Evolutionary conservation across 2,329 filamentous ascomycete genomes (phyloP).

Genomic region (Penicillium oxalicum): DNA sequence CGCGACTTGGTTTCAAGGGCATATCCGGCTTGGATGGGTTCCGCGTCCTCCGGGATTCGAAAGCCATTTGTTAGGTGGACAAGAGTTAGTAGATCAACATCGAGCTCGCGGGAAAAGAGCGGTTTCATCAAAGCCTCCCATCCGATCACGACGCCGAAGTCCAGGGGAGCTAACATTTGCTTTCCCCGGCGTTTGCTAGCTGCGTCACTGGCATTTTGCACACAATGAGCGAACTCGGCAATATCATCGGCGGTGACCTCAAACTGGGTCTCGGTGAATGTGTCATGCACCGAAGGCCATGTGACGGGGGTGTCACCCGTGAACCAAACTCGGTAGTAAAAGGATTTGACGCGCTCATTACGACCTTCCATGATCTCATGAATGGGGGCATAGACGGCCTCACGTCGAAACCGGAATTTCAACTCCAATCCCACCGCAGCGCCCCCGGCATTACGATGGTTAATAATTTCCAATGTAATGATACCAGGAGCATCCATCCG

Average conservation of each 20-base stretch:
- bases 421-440: constrained; percentile 77
- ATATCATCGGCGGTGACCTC: constrained; percentile 82
- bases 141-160: constrained; percentile 3
- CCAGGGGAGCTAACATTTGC: constrained; percentile 57
- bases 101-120: constrained; percentile 93
- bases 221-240: constrained; percentile 97
- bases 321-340: constrained; percentile 98
- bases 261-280: constrained; percentile 83
- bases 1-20: constrained; percentile 86
- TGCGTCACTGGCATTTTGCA: constrained; percentile 93
- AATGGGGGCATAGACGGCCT: constrained; percentile 95
- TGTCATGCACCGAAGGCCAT: constrained; percentile 79
- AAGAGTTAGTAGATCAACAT: constrained; percentile 90
- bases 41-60: constrained; percentile 93
- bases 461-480: constrained; percentile 84
- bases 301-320: constrained; percentile 59
- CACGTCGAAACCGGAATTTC: constrained; percentile 86
- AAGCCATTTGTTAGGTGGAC: constrained; percentile 96
- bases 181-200: constrained; percentile 96
- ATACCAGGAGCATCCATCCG: constrained; percentile 68
- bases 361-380: constrained; percentile 91
- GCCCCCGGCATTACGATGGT: constrained; percentile 81
- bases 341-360: constrained; percentile 98
- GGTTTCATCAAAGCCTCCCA: constrained; percentile 99
- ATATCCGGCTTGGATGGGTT: constrained; percentile 95